Conservation (phyloP, 306 rosid genomes). For the Begonia loranthoides region DNA sequence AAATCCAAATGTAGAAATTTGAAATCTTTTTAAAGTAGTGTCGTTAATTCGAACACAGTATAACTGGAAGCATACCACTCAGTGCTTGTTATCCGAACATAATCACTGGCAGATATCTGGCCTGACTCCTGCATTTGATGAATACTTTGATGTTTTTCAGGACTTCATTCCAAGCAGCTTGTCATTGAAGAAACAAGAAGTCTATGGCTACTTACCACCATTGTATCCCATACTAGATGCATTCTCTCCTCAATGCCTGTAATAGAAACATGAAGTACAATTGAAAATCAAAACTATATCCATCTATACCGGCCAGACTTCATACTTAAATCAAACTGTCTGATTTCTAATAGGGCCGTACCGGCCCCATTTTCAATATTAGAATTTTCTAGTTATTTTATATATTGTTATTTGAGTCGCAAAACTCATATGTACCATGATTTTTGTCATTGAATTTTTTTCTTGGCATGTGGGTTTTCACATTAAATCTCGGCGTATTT, state of each 20-base stretch:
- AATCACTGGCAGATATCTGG: constrained; percentile 70
- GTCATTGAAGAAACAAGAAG: constrained; percentile 7
- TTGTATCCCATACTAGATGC: constrained; percentile 84
- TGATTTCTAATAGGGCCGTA: background rate
- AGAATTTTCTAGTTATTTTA: no score
- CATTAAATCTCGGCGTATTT: no score
- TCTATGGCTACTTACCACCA: constrained; percentile 64
- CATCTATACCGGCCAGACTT: background rate
- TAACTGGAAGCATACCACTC: constrained; percentile 49
- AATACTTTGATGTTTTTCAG: background rate
- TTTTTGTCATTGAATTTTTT: no score
- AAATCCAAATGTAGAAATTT: constrained; percentile 8
- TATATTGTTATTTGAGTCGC: background rate
- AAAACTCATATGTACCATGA: no score
- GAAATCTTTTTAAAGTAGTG: constrained; percentile 4
- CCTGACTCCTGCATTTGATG: constrained; percentile 64
- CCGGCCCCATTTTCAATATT: no score
- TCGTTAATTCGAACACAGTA: constrained; percentile 5
- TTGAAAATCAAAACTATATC: constrained; percentile 6
- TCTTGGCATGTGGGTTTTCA: no score
- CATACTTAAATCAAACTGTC: background rate
- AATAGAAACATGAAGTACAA: constrained; percentile 7
- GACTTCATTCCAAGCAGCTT: background rate
- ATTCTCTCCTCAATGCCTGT: constrained; percentile 91
- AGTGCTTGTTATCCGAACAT: constrained; percentile 72